Conservation (phyloP, 495 filamentous ascomycete genomes). For the Daldinia childiae region DNA sequence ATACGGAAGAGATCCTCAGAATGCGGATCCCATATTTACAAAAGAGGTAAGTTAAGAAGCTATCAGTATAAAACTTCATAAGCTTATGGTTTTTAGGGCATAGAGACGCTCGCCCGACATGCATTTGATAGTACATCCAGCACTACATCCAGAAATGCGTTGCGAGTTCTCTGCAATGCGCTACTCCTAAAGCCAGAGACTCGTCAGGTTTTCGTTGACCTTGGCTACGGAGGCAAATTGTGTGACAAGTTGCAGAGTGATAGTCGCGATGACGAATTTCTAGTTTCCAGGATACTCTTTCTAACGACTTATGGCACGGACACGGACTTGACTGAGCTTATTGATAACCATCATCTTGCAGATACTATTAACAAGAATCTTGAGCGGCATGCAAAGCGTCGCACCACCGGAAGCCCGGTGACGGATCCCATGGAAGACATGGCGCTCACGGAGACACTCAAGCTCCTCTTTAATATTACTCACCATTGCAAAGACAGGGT, state of each 20-base stretch:
- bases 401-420: slow-evolving; percentile 41
- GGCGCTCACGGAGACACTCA: slow-evolving; percentile 84
- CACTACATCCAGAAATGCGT: slow-evolving; percentile 75
- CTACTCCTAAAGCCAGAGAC: slow-evolving; percentile 75
- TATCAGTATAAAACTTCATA: not conserved
- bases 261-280: slow-evolving; percentile 86
- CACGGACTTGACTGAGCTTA: slow-evolving; percentile 71
- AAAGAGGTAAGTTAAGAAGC: slow-evolving; percentile 64
- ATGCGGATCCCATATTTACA: slow-evolving; percentile 84
- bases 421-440: slow-evolving; percentile 74
- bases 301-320: slow-evolving; percentile 85
- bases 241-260: slow-evolving; percentile 79
- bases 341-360: slow-evolving; percentile 75
- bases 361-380: slow-evolving; percentile 76
- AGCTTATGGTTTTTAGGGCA: slow-evolving; percentile 65
- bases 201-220: slow-evolving; percentile 81
- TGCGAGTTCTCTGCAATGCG: slow-evolving; percentile 89
- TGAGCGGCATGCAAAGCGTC: slow-evolving; percentile 64
- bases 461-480: slow-evolving; percentile 88
- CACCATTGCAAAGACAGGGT: slow-evolving; percentile 71
- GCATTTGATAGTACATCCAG: slow-evolving; percentile 70
- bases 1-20: slow-evolving; percentile 73
- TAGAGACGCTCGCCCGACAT: slow-evolving; percentile 74
- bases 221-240: slow-evolving; percentile 75
- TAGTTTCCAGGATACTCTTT: slow-evolving; percentile 83